Evolutionary conservation across 1,284 basidiomycete species (phyloP).

Genomic region (Clitocybe nebularis): DNA sequence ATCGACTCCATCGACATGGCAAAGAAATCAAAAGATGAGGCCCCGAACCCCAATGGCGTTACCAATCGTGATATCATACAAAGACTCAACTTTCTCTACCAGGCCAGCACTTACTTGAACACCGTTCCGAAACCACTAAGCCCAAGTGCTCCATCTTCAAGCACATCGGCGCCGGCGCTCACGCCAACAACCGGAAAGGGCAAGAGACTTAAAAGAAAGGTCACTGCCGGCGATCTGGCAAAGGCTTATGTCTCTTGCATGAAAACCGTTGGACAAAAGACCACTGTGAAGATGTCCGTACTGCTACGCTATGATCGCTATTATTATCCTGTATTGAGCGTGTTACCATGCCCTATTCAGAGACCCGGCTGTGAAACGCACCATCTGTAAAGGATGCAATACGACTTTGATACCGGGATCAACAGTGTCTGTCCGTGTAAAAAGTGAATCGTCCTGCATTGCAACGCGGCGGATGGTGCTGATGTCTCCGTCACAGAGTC

Average conservation of each 20-base stretch:
- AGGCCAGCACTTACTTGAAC: conserved; percentile 68
- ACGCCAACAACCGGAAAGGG: conserved; percentile 7
- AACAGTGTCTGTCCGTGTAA: conserved; percentile 59
- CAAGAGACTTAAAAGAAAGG: conserved; percentile 24
- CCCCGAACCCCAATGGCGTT: conserved; percentile 52
- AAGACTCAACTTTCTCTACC: conserved; percentile 79
- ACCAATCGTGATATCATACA: conserved; percentile 73
- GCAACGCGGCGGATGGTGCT: neutral
- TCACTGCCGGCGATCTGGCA: conserved; percentile 47
- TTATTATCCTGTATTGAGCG: conserved; percentile 3
- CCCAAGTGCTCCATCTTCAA: conserved; percentile 1
- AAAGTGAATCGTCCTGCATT: conserved; percentile 41
- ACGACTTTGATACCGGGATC: conserved; percentile 63
- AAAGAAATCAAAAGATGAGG: conserved; percentile 59
- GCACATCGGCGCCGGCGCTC: conserved; percentile 2
- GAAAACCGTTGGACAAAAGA: conserved; percentile 67
- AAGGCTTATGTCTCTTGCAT: conserved; percentile 62
- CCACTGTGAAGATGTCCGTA: conserved; percentile 68
- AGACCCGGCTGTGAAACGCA: conserved; percentile 76
- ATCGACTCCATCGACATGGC: no score
- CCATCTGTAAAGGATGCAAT: conserved; percentile 67
- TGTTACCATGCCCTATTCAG: conserved; percentile 38
- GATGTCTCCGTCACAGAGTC: conserved; percentile 22
- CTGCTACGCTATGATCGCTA: neutral
- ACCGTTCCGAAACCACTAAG: conserved; percentile 26